Conservation (phyloP, 2,329 filamentous ascomycete species). For the Coleophoma cylindrospora region DNA sequence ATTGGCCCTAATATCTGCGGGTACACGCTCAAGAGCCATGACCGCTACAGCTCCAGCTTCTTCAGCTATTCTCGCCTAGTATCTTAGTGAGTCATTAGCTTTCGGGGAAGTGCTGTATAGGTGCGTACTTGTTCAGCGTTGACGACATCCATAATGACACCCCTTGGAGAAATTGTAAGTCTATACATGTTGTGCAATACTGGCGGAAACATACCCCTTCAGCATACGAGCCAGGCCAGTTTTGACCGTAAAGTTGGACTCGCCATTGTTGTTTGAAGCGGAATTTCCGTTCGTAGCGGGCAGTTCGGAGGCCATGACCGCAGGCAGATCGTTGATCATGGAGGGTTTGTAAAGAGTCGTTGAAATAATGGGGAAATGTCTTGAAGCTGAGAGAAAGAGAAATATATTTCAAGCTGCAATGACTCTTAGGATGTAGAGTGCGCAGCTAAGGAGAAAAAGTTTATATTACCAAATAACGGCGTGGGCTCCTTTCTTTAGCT, state of each 20-base stretch:
- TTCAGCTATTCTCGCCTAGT: conserved; percentile 87
- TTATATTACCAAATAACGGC: too few species aligned
- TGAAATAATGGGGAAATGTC: too few species aligned
- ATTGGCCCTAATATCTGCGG: conserved; percentile 87
- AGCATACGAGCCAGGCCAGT: conserved; percentile 94
- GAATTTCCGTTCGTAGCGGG: conserved; percentile 26
- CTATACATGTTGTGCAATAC: neutral
- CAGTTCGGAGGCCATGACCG: conserved; percentile 33
- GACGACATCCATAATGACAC: conserved; percentile 99
- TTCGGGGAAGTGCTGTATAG: neutral
- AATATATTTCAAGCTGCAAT: neutral
- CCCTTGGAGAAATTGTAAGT: conserved; percentile 29
- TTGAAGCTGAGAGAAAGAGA: neutral
- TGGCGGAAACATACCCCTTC: conserved; percentile 55
- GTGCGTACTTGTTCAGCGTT: conserved; percentile 69
- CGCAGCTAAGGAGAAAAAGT: too few species aligned
- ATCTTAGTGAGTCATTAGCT: conserved; percentile 8
- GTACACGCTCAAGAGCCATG: conserved; percentile 97
- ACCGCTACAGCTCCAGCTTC: conserved; percentile 93
- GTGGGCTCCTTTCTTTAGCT: too few species aligned
- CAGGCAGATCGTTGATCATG: conserved; percentile 18
- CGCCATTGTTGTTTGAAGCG: conserved; percentile 9
- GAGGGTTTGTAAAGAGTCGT: too few species aligned
- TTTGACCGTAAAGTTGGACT: conserved; percentile 75
- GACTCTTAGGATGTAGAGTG: too few species aligned